Percentiles rank a stretch among this genome's conserved stretches.
These are phyloP conservation scores for Malus orientalis DNA, from an alignment of 306 rosid species.

Conservation along the genomic window DNA sequence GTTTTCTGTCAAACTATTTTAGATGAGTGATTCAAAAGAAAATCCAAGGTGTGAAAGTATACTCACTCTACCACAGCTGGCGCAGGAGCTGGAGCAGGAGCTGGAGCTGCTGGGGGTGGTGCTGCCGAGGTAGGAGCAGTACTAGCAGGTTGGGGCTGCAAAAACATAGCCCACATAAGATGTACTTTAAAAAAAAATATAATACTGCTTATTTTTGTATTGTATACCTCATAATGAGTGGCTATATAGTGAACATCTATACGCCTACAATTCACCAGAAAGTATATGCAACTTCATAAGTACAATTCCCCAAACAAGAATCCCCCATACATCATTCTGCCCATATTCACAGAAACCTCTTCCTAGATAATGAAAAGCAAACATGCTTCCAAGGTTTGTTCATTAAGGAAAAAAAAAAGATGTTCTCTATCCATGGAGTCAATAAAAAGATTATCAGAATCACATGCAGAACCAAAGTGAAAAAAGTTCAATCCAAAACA, in stretches of 20 bases:
- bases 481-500: background rate
- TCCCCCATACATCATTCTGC: background rate
- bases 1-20: background rate
- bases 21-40: background rate
- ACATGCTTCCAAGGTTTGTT: background rate
- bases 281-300: background rate
- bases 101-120: constrained; percentile 27
- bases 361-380: background rate
- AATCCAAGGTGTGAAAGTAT: background rate
- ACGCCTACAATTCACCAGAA: background rate
- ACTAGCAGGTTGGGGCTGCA: constrained; percentile 28
- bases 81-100: constrained; percentile 39
- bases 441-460: background rate
- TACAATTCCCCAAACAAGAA: background rate
- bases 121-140: constrained; percentile 22
- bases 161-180: constrained; percentile 3
- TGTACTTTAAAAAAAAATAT: background rate
- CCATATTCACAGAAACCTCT: background rate
- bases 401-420: background rate
- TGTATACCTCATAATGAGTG: background rate
- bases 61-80: constrained; percentile 42
- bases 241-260: background rate
- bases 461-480: background rate
- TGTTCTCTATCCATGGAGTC: background rate
- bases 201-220: background rate